Evolutionary conservation across 169 alveolate genomes (phyloP).

Genomic region (Theileria annulata): DNA sequence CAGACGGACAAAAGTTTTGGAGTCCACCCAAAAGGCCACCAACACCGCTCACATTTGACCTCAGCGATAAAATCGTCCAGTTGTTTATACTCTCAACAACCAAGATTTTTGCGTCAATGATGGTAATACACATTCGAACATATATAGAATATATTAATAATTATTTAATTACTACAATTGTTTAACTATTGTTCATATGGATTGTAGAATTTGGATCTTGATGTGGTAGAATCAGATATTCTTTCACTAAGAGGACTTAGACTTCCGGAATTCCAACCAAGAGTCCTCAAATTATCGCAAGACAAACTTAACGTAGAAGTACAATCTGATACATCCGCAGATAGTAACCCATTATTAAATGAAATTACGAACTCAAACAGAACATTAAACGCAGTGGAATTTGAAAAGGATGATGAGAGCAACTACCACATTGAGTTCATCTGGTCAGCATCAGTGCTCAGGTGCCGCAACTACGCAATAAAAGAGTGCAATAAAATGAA

Average conservation of each 20-base stretch:
- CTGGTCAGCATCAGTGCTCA: slow-evolving; percentile 93
- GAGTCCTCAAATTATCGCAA: slow-evolving; percentile 44
- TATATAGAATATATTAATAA: background rate
- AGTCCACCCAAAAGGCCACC: slow-evolving; percentile 99
- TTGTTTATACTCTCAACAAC: slow-evolving; percentile 88
- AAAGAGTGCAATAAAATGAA: slow-evolving; percentile 88
- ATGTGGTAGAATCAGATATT: slow-evolving; percentile 22
- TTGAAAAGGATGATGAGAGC: slow-evolving; percentile 99
- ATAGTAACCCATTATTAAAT: background rate
- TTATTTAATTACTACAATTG: background rate
- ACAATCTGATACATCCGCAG: slow-evolving; percentile 24
- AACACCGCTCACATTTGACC: slow-evolving; percentile 75
- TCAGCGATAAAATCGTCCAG: slow-evolving; percentile 29
- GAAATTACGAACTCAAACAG: slow-evolving; percentile 24
- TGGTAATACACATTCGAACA: slow-evolving; percentile 21
- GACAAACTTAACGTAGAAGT: slow-evolving; percentile 62
- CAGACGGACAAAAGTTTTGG: slow-evolving; percentile 97
- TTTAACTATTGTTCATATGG: background rate
- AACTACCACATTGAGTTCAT: slow-evolving; percentile 97
- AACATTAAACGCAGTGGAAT: slow-evolving; percentile 74
- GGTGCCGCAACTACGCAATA: slow-evolving; percentile 96
- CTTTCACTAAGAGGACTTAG: slow-evolving; percentile 13
- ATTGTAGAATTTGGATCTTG: slow-evolving; percentile 23
- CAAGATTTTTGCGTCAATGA: slow-evolving; percentile 85
- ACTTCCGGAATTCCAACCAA: slow-evolving; percentile 53